phyloP scores from a whole-genome alignment of 352 stramenopile genomes.

The Aphanomyces cochlioides region DNA sequence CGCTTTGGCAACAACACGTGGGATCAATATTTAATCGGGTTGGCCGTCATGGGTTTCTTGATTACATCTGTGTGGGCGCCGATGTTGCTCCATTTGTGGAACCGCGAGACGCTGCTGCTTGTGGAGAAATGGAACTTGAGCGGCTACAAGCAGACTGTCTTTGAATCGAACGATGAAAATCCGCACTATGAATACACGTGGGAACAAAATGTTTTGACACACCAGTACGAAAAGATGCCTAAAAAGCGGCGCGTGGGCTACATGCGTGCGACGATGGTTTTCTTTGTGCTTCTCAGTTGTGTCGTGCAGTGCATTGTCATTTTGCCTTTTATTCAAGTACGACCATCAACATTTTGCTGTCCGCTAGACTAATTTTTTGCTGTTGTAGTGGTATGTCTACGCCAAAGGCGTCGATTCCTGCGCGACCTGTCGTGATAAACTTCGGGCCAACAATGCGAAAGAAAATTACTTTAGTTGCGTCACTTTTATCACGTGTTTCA shows the following conservation, averaged over 20 bases:
- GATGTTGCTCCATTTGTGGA: conserved; percentile 78
- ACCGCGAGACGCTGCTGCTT: conserved; percentile 74
- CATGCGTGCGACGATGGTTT: conserved; percentile 82
- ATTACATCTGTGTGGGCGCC: conserved; percentile 80
- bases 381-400: conserved; percentile 72
- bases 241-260: conserved; percentile 78
- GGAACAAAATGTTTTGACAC: conserved; percentile 83
- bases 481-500: conserved; percentile 84
- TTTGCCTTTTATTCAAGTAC: conserved; percentile 75
- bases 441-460: conserved; percentile 33
- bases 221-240: conserved; percentile 84
- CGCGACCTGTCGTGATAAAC: conserved; percentile 37
- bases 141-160: conserved; percentile 85
- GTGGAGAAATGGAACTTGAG: conserved; percentile 85
- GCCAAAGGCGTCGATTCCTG: conserved; percentile 79
- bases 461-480: conserved; percentile 40
- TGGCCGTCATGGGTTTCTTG: conserved; percentile 63
- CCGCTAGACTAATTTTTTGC: not conserved
- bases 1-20: conserved; percentile 52
- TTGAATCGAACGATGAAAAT: conserved; percentile 84
- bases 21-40: conserved; percentile 66
- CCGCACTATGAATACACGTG: conserved; percentile 81
- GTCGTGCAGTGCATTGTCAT: conserved; percentile 78
- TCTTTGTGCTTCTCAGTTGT: conserved; percentile 71
- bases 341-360: not conserved